phyloP scores from a whole-genome alignment of 805 yeast genomes.

The Candida coleopterorum region DNA sequence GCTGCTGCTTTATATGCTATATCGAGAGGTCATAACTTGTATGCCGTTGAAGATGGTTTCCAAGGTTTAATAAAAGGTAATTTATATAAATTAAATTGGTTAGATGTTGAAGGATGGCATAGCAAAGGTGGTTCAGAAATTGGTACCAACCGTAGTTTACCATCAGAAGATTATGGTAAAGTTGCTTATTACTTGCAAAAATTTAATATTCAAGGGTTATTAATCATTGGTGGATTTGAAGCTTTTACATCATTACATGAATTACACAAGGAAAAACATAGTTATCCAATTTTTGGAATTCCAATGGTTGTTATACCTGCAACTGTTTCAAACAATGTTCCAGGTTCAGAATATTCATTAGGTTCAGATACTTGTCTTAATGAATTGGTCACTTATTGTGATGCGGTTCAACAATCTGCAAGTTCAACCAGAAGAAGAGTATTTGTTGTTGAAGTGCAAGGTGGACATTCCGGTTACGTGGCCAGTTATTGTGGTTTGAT shows the following conservation, averaged over 20 bases:
- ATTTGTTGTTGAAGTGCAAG: slow-evolving; percentile 79
- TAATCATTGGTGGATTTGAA: slow-evolving; percentile 79
- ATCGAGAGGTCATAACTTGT: slow-evolving; percentile 69
- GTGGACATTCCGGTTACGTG: slow-evolving; percentile 78
- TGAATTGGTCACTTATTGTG: slow-evolving; percentile 67
- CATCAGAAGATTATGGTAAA: slow-evolving; percentile 63
- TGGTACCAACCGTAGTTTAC: slow-evolving; percentile 73
- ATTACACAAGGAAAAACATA: slow-evolving; percentile 53
- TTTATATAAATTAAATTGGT: slow-evolving; percentile 58
- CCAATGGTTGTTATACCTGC: slow-evolving; percentile 80
- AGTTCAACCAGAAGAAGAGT: slow-evolving; percentile 74
- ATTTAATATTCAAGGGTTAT: slow-evolving; percentile 62
- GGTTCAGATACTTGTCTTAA: slow-evolving; percentile 77
- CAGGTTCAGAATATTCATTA: slow-evolving; percentile 74
- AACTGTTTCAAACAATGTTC: slow-evolving; percentile 75
- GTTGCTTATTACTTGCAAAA: slow-evolving; percentile 71
- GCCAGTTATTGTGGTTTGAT: slow-evolving; percentile 66
- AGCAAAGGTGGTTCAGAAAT: slow-evolving; percentile 74
- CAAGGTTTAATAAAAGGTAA: slow-evolving; percentile 62
- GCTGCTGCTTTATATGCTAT: slow-evolving; percentile 72
- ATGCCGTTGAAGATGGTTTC: slow-evolving; percentile 72
- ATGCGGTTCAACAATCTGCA: slow-evolving; percentile 74
- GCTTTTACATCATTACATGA: slow-evolving; percentile 69
- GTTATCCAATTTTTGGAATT: slow-evolving; percentile 67
- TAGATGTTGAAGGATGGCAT: slow-evolving; percentile 70